Conservation (phyloP, 495 filamentous ascomycete genomes). For the Neurospora sp. region DNA sequence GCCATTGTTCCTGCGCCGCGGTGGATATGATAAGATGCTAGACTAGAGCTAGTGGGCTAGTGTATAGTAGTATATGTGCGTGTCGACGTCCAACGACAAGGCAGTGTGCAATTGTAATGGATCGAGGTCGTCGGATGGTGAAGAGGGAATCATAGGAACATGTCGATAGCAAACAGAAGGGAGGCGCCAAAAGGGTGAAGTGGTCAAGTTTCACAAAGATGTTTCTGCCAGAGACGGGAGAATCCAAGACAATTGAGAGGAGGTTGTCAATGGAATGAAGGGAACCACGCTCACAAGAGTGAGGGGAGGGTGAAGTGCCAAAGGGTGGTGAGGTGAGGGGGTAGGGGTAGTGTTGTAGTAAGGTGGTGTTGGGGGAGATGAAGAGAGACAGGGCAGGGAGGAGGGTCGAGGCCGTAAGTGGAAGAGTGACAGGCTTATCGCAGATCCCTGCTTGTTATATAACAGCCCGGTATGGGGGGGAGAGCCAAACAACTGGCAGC, state of each 20-base stretch:
- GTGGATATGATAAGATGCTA: background rate
- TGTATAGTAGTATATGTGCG: background rate
- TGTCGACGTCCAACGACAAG: background rate
- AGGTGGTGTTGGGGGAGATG: background rate
- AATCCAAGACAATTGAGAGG: background rate
- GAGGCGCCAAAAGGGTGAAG: background rate
- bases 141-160: background rate
- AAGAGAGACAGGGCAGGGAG: slow-evolving; percentile 3
- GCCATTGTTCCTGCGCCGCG: slow-evolving; percentile 29
- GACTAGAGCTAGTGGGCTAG: background rate
- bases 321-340: background rate
- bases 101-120: background rate
- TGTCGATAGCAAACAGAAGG: background rate
- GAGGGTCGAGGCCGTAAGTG: slow-evolving; percentile 8
- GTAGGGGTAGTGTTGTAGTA: slow-evolving; percentile 5
- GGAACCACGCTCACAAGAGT: background rate
- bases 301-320: background rate
- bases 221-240: background rate
- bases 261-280: background rate
- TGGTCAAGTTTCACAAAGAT: background rate
- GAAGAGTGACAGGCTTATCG: slow-evolving; percentile 33
- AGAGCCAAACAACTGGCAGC: background rate
- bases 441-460: slow-evolving; percentile 29
- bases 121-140: background rate
- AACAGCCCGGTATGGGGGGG: slow-evolving; percentile 9